These are phyloP conservation scores for Daldinia vernicosa DNA, from an alignment of 495 filamentous ascomycete genomes.

Conservation along the genomic window DNA sequence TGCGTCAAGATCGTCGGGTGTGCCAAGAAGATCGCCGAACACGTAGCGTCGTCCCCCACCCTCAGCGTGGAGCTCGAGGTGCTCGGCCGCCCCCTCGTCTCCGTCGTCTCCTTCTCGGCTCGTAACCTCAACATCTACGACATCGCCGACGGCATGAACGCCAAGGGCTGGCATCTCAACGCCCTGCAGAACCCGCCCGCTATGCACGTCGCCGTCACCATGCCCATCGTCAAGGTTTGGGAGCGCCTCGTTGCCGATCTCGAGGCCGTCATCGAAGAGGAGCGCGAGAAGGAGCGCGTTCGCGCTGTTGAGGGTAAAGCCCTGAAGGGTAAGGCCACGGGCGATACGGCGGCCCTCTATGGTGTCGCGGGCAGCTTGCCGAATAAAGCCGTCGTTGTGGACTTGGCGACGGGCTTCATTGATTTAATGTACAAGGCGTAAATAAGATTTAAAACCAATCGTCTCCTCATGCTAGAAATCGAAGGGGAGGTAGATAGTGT, in stretches of 20 bases:
- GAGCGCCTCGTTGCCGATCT: conserved; percentile 83
- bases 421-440: conserved; percentile 96
- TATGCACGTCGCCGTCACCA: conserved; percentile 95
- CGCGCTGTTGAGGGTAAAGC: conserved; percentile 77
- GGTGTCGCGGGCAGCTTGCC: conserved; percentile 94
- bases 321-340: conserved; percentile 67
- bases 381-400: conserved; percentile 92
- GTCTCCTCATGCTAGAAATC: neutral
- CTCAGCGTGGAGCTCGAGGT: conserved; percentile 78
- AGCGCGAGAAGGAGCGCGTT: conserved; percentile 72
- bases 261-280: conserved; percentile 77
- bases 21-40: conserved; percentile 80
- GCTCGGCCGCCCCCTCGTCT: conserved; percentile 86
- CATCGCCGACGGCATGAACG: conserved; percentile 82
- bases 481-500: neutral
- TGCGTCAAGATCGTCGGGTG: conserved; percentile 89
- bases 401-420: conserved; percentile 89
- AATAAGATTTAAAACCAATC: conserved; percentile 58
- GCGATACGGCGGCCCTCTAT: conserved; percentile 89
- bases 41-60: conserved; percentile 71
- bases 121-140: conserved; percentile 85
- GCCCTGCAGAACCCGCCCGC: conserved; percentile 90
- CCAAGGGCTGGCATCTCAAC: conserved; percentile 93
- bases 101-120: conserved; percentile 87
- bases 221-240: conserved; percentile 81